Percentiles rank a stretch among this genome's conserved stretches.
These are phyloP conservation scores for Piloderma croceum DNA, from an alignment of 768 basidiomycete species.

Conservation along the genomic window DNA sequence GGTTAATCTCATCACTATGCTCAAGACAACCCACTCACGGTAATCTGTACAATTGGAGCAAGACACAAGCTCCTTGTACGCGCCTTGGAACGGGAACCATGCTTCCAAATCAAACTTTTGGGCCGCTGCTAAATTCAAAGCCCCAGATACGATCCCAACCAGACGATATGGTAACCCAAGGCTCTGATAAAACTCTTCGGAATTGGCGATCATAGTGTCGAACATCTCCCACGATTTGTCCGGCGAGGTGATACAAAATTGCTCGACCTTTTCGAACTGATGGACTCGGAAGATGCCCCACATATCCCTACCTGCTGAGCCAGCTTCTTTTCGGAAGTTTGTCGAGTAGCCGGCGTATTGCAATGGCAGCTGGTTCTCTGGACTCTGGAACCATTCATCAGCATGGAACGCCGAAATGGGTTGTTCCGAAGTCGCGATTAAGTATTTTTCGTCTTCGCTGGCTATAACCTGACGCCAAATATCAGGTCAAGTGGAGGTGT, in stretches of 20 bases:
- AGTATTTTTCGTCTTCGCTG: constrained; percentile 92
- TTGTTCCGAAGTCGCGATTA: constrained; percentile 98
- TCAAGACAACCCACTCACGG: constrained; percentile 54
- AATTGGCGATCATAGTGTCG: constrained; percentile 82
- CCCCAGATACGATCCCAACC: constrained; percentile 93
- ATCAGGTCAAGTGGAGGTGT: not conserved
- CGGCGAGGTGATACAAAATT: constrained; percentile 93
- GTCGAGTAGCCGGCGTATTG: constrained; percentile 87
- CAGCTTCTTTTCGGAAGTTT: constrained; percentile 99
- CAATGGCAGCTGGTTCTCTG: constrained; percentile 87
- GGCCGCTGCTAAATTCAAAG: constrained; percentile 92
- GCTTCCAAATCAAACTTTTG: constrained; percentile 98
- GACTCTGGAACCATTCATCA: constrained; percentile 97
- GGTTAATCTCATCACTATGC: too few relatives aligned
- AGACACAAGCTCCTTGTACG: constrained; percentile 95
- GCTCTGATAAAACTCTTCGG: constrained; percentile 95
- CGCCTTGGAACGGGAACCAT: constrained; percentile 98
- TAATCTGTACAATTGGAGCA: constrained; percentile 99
- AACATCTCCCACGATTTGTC: constrained; percentile 94
- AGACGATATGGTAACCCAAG: constrained; percentile 88
- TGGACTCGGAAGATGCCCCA: constrained; percentile 99
- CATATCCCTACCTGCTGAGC: constrained; percentile 94
- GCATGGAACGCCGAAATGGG: constrained; percentile 94
- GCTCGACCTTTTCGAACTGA: constrained; percentile 98
- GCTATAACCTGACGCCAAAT: constrained; percentile 60